Evolutionary conservation across 192 early-diverging fungal genomes (phyloP), one percentile per base, ranked within the genome.

Genomic region (Dissophora globulifera): DNA sequence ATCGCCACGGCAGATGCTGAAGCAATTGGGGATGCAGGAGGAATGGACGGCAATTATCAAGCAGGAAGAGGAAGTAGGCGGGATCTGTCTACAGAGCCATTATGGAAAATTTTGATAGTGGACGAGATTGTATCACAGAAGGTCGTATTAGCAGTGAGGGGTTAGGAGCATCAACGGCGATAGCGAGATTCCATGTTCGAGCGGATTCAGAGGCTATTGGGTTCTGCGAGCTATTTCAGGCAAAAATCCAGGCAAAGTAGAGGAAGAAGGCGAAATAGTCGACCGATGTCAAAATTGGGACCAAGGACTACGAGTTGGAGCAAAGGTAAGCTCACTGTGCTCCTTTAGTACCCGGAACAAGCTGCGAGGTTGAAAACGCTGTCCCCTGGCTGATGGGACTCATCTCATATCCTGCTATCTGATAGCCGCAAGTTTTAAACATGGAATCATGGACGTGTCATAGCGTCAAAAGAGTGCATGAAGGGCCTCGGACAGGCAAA

Each of bases 21-120:
- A 58, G 93, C 93, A 0, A 90, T 93, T 32, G 90, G n/a, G 93
- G 1, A 89, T 86, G n/a, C 79, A 83, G 41, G 93, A 95, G 64
- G 93, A 94, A 71, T 94, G 91, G 91, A 83, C 82, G 33, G 83
- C 89, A 8, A 71, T 87, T 15, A 51, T 91, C 17, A 70, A 63
- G 19, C 23, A 58, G 4, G 75, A 82, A n/a, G 91, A 93, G 17
- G 91, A 93, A 15, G n/a, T n/a, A n/a, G 90, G 88, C 23, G 93
- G 93, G 0, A 76, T 89, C 16, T 85, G 84, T 23, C 78, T 94
- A 13, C 85, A 92, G 79, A 90, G 69, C 62, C 61, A 71, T n/a
- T 89, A 87, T 58, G 90, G 84, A 17, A 90, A 87, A 56, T 93
- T 60, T 60, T 93, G 64, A 87, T 80, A 51, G 82, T 85, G 16